Base-by-base conservation (phyloP, 140 eudicot genomes). In the Flaveria floridana region DNA sequence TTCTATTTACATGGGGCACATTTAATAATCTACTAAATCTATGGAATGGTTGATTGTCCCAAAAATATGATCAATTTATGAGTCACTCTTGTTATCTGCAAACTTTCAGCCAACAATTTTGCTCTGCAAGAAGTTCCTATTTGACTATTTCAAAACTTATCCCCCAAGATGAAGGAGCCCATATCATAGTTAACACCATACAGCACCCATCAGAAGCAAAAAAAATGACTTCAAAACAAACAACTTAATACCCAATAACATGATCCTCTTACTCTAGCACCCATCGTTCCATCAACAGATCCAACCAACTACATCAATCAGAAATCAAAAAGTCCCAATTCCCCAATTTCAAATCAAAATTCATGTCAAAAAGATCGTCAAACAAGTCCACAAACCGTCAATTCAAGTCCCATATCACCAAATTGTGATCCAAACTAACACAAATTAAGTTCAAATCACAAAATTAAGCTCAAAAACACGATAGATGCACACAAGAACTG, bases 291-390 rank as follows among this genome's bases (percentile, higher is more conserved):
- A 72, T 10, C 56, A 2, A 65, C 73, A 79, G 83, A 79, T 79
- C 83, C 79, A 72, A 72, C 70, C 74, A 65, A 72, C 37, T 62
- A 64, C 16, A 42, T 9, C 20, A 25, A 72, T 28, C 83, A 65
- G 20, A 15, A 52, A 79, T 41, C 28, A 7, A 56, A 72, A 34
- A 65, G 8, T 1, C 12, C 7, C 6, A 4, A 28, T 8, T 6
- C 19, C 1, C 25, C 52, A 48, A 75, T 63, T 25, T 26, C 18
- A 18, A 16, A 7, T 37, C 14, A 30, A 73, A 68, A 46, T 41
- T 63, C 63, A 55, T 14, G 62, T 26, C 16, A 52, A 71, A 16
- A 2, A 61, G 66, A 67, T 64, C 20, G 34, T 34, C 57, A 46
- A 14, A 19, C 19, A 21, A 21, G 23, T 37, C 56, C 8, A 68